Evolutionary conservation across 768 basidiomycete species (phyloP), one percentile per base, ranked within the genome.

Genomic region (Suillus americanus): DNA sequence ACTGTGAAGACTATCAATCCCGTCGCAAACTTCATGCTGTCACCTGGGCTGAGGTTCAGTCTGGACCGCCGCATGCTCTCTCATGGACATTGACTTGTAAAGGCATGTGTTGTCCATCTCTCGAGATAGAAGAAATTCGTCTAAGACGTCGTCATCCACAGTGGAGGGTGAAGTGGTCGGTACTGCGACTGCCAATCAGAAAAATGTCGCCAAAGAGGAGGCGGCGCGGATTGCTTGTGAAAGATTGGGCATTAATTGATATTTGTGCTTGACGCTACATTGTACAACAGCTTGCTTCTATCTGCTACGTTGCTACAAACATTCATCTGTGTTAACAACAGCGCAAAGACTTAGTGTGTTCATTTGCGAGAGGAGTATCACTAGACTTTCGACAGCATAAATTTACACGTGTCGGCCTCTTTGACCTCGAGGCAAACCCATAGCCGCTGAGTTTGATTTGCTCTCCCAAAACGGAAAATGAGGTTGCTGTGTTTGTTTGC

Each of bases 41-140:
- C 60, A 80, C 74, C 51, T 89, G 78, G 76, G 73, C 61, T 16
- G 82, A 84, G 56, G 70, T 67, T 1, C 67, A 50, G 2, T 67
- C 74, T 5, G 88, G 88, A 1, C 82, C 79, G 0, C 64, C 79
- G 10, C 72, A 83, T 67, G 74, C 77, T 13, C 68, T 77, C 37
- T 62, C 70, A 25, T 90, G 88, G 88, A 85, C 79, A 12, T 73
- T 79, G n/a, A 72, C 80, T 25, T 89, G 86, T 74, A 88, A 85
- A 76, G 78, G 89, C 88, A 68, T 68, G 84, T 62, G 53, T 3
- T 23, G 45, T 25, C 18, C 18, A 18, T 35, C 53, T 10, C 10
- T 23, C 10, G 41, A 35, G 23, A n/a, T 23, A 12, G 55, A 20
- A 13, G 53, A 18, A 57, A 12, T 43, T 59, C 54, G 45, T 53